phyloP scores from a whole-genome alignment of 192 early-diverging fungal genomes.

The Coemansia sp. region DNA sequence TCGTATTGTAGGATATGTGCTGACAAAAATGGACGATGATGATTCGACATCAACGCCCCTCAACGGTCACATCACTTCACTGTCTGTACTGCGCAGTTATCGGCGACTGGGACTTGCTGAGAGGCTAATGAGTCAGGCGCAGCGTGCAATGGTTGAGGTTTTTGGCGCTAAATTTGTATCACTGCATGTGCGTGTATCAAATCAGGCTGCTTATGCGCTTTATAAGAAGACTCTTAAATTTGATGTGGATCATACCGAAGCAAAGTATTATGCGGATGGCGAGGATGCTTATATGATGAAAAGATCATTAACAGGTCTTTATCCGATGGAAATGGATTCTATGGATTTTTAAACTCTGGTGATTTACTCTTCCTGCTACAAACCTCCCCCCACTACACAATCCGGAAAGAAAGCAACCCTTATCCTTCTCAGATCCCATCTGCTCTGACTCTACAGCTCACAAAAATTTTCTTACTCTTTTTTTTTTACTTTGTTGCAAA shows the following conservation, averaged over 20 bases:
- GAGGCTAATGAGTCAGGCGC: constrained; percentile 90
- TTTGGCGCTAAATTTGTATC: constrained; percentile 88
- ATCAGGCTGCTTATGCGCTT: constrained; percentile 87
- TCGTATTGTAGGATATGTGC: constrained; percentile 93
- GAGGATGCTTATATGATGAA: constrained; percentile 86
- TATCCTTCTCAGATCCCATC: constrained; percentile 1
- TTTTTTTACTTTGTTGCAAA: not conserved
- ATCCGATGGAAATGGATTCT: constrained; percentile 26
- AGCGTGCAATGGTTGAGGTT: constrained; percentile 82
- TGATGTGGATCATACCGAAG: constrained; percentile 80
- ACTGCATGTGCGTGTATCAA: constrained; percentile 91
- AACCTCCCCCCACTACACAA: no score
- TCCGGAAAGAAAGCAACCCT: not conserved
- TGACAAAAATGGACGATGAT: constrained; percentile 96
- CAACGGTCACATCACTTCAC: constrained; percentile 95
- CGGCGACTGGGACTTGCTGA: constrained; percentile 95
- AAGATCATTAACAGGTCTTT: constrained; percentile 27
- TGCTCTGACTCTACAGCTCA: not conserved
- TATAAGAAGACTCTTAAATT: constrained; percentile 94
- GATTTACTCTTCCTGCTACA: not conserved
- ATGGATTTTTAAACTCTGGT: constrained; percentile 29
- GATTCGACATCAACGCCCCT: constrained; percentile 63
- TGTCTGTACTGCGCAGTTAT: constrained; percentile 96
- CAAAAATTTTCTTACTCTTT: not conserved
- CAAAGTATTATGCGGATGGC: constrained; percentile 97